Evolutionary conservation across 768 basidiomycete species (phyloP).

Genomic region (Amanita jacksonii): DNA sequence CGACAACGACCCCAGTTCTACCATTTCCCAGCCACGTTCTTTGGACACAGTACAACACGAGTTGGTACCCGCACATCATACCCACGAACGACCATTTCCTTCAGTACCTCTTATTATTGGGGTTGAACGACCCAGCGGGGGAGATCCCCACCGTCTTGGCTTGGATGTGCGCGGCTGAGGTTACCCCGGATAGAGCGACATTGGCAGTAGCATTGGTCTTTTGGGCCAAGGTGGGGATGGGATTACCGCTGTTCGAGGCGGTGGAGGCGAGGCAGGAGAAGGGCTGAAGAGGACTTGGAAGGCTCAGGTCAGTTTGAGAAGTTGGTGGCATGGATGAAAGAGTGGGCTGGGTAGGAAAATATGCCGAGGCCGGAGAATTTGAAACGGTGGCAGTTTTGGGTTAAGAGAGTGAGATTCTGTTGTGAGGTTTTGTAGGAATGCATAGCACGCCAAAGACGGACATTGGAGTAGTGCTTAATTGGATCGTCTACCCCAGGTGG

Average conservation of each 20-base stretch:
- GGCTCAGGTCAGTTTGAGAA: constrained; percentile 35
- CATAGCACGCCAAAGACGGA: no score
- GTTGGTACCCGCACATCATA: constrained; percentile 21
- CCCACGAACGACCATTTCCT: constrained; percentile 45
- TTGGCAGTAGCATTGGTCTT: constrained; percentile 55
- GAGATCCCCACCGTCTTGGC: constrained; percentile 62
- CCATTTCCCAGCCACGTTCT: constrained; percentile 20
- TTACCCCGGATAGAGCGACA: constrained; percentile 45
- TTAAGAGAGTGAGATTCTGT: constrained; percentile 27
- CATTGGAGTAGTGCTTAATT: no score
- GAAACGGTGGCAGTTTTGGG: constrained; percentile 22
- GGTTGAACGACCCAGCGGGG: constrained; percentile 31
- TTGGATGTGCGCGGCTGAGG: constrained; percentile 60
- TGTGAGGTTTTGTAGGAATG: no score
- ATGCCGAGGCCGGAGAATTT: constrained; percentile 32
- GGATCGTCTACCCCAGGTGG: no score
- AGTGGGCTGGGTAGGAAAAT: constrained; percentile 43
- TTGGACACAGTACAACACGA: constrained; percentile 2
- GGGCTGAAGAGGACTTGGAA: constrained; percentile 6
- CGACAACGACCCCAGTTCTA: no score
- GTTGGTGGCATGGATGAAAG: constrained; percentile 42
- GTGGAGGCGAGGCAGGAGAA: constrained; percentile 23
- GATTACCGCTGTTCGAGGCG: constrained; percentile 48
- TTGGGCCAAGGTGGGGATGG: constrained; percentile 62
- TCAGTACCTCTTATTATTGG: constrained; percentile 54